These are phyloP conservation scores for Alternaria angustiovoidea DNA, from an alignment of 2,329 filamentous ascomycete genomes.

Conservation along the genomic window DNA sequence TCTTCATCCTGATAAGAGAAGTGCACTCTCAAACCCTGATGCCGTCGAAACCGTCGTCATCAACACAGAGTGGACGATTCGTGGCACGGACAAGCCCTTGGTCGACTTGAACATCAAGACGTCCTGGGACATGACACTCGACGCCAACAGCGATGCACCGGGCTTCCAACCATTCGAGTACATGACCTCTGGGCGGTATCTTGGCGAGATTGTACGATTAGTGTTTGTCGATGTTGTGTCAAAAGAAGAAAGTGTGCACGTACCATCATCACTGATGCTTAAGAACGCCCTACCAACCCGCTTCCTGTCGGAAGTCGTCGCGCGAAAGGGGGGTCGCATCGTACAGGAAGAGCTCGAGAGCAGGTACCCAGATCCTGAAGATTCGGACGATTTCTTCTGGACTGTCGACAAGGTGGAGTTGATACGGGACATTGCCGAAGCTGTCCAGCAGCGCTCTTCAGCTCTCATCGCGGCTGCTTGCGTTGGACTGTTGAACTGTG, in stretches of 20 bases:
- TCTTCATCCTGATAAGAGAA: slow-evolving; percentile 70
- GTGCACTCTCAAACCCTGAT: slow-evolving; percentile 41
- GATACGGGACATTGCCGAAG: slow-evolving; percentile 72
- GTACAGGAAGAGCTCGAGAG: slow-evolving; percentile 52
- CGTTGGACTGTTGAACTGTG: slow-evolving; percentile 72
- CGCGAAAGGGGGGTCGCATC: slow-evolving; percentile 43
- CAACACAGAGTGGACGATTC: slow-evolving; percentile 87
- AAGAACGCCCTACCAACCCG: slow-evolving; percentile 74
- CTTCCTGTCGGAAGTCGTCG: slow-evolving; percentile 75
- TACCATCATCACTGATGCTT: slow-evolving; percentile 65
- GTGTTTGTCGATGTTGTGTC: slow-evolving; percentile 72
- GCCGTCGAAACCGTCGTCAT: slow-evolving; percentile 72
- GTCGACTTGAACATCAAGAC: slow-evolving; percentile 70
- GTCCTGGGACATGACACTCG: slow-evolving; percentile 73
- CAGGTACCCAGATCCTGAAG: slow-evolving; percentile 62
- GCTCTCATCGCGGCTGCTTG: slow-evolving; percentile 77
- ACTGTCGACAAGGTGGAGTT: slow-evolving; percentile 65
- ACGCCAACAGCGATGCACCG: slow-evolving; percentile 71
- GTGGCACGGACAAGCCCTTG: slow-evolving; percentile 74
- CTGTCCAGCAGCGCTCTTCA: slow-evolving; percentile 75
- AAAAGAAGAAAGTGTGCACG: slow-evolving; percentile 39
- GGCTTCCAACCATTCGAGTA: slow-evolving; percentile 86
- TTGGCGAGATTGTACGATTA: slow-evolving; percentile 78
- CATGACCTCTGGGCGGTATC: slow-evolving; percentile 80
- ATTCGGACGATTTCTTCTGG: slow-evolving; percentile 61